A percentile compares a stretch with the other conserved stretches of the same genome.
Conservation (phyloP, 2,329 filamentous ascomycete species). For the Aspergillus sp. region DNA sequence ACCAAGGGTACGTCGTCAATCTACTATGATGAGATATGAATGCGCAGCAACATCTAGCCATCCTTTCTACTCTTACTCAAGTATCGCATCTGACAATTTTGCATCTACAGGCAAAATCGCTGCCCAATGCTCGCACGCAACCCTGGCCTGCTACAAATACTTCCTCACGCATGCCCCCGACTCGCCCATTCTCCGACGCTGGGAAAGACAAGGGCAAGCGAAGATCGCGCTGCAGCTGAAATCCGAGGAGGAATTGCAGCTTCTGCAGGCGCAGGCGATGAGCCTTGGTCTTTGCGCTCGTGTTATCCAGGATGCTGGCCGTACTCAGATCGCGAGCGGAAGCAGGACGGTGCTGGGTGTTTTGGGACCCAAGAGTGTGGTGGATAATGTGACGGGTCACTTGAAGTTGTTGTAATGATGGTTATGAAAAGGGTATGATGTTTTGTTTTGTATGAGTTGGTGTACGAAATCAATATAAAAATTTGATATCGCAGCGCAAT, state of each 20-base stretch:
- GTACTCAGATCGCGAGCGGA: conserved; percentile 92
- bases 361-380: conserved; percentile 73
- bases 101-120: conserved; percentile 85
- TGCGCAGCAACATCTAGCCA: neutral
- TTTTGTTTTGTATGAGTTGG: neutral
- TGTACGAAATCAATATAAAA: neutral
- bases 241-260: conserved; percentile 71
- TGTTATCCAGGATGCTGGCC: conserved; percentile 89
- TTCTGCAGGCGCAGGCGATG: conserved; percentile 74
- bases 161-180: conserved; percentile 55
- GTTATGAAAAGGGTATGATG: neutral
- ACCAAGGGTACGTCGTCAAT: conserved; percentile 67
- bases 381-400: conserved; percentile 79
- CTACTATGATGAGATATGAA: conserved; percentile 3
- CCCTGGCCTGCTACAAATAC: conserved; percentile 92
- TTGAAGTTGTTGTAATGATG: conserved; percentile 69
- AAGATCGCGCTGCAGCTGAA: conserved; percentile 92
- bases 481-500: no score
- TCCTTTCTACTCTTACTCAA: no score
- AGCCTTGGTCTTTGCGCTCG: conserved; percentile 82
- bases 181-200: conserved; percentile 65
- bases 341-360: conserved; percentile 89
- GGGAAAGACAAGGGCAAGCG: conserved; percentile 82
- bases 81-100: neutral
- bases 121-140: conserved; percentile 93